Percentiles rank a stretch among this genome's conserved stretches.
Evolutionary conservation across 1,284 basidiomycete genomes (phyloP).

Genomic region (Tetrapyrgos nigripes): DNA sequence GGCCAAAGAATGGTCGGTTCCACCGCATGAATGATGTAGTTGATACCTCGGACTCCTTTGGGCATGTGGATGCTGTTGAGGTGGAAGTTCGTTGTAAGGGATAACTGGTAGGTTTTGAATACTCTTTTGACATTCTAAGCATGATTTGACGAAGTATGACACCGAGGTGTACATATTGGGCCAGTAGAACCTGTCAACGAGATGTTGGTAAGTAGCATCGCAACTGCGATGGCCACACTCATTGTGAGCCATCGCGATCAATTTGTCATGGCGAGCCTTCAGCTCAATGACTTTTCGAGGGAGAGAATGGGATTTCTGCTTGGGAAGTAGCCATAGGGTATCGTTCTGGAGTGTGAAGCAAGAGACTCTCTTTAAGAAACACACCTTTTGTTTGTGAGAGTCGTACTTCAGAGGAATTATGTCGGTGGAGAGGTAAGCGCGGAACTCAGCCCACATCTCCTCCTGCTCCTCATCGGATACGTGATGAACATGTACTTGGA

Average conservation of each 20-base stretch:
- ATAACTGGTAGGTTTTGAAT: conserved; percentile 21
- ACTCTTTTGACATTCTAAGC: conserved; percentile 21
- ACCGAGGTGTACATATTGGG: conserved; percentile 37
- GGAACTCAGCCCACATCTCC: conserved; percentile 19
- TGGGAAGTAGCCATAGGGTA: conserved; percentile 19
- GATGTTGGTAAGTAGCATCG: conserved; percentile 29
- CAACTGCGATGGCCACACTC: conserved; percentile 33
- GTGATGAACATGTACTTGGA: not conserved
- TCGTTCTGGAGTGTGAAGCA: conserved; percentile 23
- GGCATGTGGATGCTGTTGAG: conserved; percentile 37
- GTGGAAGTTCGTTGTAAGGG: conserved; percentile 26
- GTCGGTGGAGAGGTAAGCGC: conserved; percentile 6
- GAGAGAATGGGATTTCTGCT: conserved; percentile 3
- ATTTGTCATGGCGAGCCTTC: conserved; percentile 1
- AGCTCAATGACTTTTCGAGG: conserved; percentile 26
- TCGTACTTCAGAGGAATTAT: conserved; percentile 10
- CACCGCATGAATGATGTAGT: conserved; percentile 33
- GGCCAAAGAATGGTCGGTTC: conserved; percentile 30
- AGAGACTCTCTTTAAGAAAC: conserved; percentile 17
- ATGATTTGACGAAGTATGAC: conserved; percentile 36
- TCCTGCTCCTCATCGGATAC: conserved; percentile 16
- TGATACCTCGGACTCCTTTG: conserved; percentile 19
- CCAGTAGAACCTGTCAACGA: conserved; percentile 35
- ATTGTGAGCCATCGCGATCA: conserved; percentile 27
- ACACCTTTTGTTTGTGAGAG: conserved; percentile 5